Conservation (phyloP, 176 grass and related monocot species). For the Oryza brachyantha region DNA sequence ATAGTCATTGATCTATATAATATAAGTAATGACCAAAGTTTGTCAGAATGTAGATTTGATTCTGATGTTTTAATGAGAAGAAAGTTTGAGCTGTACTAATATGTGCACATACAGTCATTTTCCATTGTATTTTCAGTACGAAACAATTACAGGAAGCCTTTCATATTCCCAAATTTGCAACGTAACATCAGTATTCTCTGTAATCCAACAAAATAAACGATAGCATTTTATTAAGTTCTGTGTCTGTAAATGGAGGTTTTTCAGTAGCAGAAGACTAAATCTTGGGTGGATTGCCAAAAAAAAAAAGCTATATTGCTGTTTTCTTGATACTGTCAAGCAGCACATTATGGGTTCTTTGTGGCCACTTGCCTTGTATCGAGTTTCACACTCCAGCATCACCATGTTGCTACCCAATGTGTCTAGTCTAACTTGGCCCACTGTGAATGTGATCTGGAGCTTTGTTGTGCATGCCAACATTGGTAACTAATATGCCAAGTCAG, state of each 20-base stretch:
- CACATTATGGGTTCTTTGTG: background rate
- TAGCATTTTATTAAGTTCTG: background rate
- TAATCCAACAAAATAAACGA: background rate
- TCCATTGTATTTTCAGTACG: background rate
- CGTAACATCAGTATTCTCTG: background rate
- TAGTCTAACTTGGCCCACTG: background rate
- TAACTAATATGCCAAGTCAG: background rate
- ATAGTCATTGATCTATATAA: background rate
- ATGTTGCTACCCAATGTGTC: background rate
- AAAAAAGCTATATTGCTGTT: background rate
- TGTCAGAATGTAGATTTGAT: background rate
- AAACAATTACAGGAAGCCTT: background rate
- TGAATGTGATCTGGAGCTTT: background rate
- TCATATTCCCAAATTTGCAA: background rate
- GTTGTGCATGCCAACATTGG: background rate
- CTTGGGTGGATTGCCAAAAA: background rate
- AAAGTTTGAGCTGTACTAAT: background rate
- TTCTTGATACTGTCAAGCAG: background rate
- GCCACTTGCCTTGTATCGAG: background rate
- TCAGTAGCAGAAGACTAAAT: background rate
- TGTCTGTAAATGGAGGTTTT: background rate
- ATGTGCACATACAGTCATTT: background rate
- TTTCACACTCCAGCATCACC: background rate
- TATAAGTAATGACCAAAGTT: background rate
- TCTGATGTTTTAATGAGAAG: background rate